Conservation (phyloP, 2,329 filamentous ascomycete genomes). For the Arthrobotrys musiformis region DNA sequence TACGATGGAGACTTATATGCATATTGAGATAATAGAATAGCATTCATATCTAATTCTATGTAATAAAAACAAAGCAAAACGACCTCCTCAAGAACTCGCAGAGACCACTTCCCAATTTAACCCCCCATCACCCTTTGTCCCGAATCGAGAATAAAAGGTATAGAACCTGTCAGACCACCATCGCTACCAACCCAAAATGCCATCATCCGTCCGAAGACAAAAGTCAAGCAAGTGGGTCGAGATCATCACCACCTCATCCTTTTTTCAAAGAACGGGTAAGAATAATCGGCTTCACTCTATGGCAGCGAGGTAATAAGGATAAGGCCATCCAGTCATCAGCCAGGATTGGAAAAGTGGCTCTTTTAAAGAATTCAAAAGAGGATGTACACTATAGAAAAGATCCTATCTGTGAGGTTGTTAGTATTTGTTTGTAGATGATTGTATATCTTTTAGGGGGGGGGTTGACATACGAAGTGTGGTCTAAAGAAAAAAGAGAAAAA, state of each 20-base stretch:
- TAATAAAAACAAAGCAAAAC: conserved; percentile 4
- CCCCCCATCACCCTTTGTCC: conserved; percentile 11
- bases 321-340: conserved; percentile 55
- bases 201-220: conserved; percentile 38
- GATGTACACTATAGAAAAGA: conserved; percentile 56
- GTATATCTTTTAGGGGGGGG: conserved; percentile 22
- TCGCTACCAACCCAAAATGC: conserved; percentile 55
- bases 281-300: conserved; percentile 56
- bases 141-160: neutral
- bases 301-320: conserved; percentile 53
- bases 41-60: conserved; percentile 1
- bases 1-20: neutral
- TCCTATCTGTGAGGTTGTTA: conserved; percentile 56
- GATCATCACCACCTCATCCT: conserved; percentile 56
- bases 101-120: conserved; percentile 27
- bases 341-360: conserved; percentile 56
- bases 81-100: too few species aligned
- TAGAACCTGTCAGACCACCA: conserved; percentile 56
- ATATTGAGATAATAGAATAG: neutral
- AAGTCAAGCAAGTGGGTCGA: conserved; percentile 55
- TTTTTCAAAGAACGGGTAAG: conserved; percentile 34
- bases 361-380: conserved; percentile 57
- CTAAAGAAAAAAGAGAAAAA: conserved; percentile 55
- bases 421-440: neutral
- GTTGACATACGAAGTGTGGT: conserved; percentile 56